A percentile compares a stretch with the other conserved stretches of the same genome.
phyloP scores from a whole-genome alignment of 192 early-diverging fungal genomes.

The Gryganskiella cystojenkinii region DNA sequence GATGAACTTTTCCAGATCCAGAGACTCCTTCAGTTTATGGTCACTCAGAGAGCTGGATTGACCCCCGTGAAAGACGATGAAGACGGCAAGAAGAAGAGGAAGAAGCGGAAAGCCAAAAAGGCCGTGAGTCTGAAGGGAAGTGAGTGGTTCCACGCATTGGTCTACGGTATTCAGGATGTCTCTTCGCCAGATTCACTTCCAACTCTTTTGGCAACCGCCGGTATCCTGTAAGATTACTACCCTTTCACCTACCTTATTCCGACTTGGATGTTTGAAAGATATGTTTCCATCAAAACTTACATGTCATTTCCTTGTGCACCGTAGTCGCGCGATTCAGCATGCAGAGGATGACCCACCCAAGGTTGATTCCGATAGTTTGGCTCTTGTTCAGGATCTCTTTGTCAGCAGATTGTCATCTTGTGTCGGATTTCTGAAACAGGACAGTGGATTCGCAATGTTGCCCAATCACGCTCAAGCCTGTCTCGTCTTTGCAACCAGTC shows the following conservation, averaged over 20 bases:
- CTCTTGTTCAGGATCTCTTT: constrained; percentile 34
- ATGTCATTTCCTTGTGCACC: not conserved
- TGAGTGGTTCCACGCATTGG: constrained; percentile 28
- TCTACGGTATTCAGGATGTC: constrained; percentile 31
- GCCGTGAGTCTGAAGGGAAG: constrained; percentile 12
- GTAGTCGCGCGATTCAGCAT: constrained; percentile 45
- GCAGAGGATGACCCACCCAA: constrained; percentile 36
- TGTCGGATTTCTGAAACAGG: not conserved
- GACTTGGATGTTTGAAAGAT: too few relatives aligned
- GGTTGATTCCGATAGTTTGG: constrained; percentile 38
- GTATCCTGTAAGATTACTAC: constrained; percentile 32
- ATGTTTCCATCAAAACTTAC: not conserved
- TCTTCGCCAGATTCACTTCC: constrained; percentile 4
- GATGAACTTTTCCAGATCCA: constrained; percentile 46
- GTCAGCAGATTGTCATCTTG: constrained; percentile 12
- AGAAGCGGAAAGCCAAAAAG: constrained; percentile 30
- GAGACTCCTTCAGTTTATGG: constrained; percentile 41
- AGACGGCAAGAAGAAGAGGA: constrained; percentile 21
- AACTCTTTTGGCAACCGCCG: constrained; percentile 28
- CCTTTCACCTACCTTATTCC: not conserved
- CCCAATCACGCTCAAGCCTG: constrained; percentile 25
- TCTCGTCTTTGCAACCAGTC: constrained; percentile 37
- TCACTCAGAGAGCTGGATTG: constrained; percentile 36
- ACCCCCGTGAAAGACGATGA: constrained; percentile 18
- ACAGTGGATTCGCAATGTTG: constrained; percentile 1